Evolutionary conservation across 768 basidiomycete genomes (phyloP).

Genomic region (Suillus fuscotomentosus): DNA sequence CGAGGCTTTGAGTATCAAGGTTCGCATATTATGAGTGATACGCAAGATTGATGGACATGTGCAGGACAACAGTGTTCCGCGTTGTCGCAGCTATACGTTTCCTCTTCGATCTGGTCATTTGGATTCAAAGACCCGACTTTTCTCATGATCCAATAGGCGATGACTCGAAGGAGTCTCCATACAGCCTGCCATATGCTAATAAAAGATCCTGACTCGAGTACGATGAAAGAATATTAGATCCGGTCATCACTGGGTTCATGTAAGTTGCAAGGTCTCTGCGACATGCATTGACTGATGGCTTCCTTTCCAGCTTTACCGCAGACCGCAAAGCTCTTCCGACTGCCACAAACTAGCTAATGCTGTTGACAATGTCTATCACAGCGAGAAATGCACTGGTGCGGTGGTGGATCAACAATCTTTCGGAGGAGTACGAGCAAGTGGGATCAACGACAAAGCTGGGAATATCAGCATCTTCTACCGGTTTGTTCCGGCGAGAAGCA

Average conservation of each 20-base stretch:
- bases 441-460: constrained; percentile 98
- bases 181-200: constrained; percentile 93
- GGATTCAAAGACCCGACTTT: constrained; percentile 71
- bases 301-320: constrained; percentile 63
- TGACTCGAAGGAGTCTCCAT: constrained; percentile 91
- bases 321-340: constrained; percentile 79
- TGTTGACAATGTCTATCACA: constrained; percentile 97
- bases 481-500: constrained; percentile 84
- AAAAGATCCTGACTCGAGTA: constrained; percentile 84
- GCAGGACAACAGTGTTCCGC: constrained; percentile 96
- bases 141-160: constrained; percentile 49
- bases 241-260: constrained; percentile 95
- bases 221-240: constrained; percentile 94
- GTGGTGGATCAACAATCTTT: constrained; percentile 98
- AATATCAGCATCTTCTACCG: constrained; percentile 76
- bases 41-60: background rate
- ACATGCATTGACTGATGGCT: constrained; percentile 12
- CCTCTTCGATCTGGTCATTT: constrained; percentile 75
- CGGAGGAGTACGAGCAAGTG: constrained; percentile 88
- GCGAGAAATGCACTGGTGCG: constrained; percentile 96
- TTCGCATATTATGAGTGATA: constrained; percentile 21
- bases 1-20: constrained; percentile 98
- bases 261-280: constrained; percentile 38
- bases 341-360: constrained; percentile 85
- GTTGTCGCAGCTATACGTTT: constrained; percentile 86